A percentile compares a stretch with the other conserved stretches of the same genome.
phyloP scores from a whole-genome alignment of 768 basidiomycete species.

The Lentinula raphanica region DNA sequence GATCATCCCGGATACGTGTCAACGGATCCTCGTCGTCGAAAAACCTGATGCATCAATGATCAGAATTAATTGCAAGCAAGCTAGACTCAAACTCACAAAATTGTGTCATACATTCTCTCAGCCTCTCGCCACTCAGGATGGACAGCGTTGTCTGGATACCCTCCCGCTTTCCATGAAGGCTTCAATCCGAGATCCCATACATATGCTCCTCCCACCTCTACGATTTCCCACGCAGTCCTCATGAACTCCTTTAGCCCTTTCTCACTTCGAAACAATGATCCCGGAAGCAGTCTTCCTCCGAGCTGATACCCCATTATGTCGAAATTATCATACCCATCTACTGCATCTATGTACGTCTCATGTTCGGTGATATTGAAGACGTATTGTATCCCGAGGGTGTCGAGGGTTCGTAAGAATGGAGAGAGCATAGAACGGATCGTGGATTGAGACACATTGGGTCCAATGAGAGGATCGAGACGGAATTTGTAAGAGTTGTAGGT shows the following conservation, averaged over 20 bases:
- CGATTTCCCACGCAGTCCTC: background rate
- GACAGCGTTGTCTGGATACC: conserved; percentile 4
- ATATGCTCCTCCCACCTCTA: background rate
- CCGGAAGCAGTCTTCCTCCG: conserved; percentile 1
- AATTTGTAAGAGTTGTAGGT: background rate
- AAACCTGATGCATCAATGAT: too few relatives aligned
- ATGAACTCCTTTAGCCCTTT: background rate
- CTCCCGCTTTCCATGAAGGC: background rate
- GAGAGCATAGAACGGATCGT: background rate
- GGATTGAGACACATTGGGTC: background rate
- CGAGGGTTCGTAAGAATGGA: background rate
- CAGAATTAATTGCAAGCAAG: too few relatives aligned
- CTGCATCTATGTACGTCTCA: background rate
- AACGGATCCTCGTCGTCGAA: background rate
- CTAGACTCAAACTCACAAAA: conserved; percentile 2
- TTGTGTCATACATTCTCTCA: background rate
- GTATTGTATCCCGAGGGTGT: conserved; percentile 14
- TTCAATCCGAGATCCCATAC: background rate
- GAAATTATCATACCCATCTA: background rate
- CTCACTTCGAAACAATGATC: background rate
- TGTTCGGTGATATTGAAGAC: background rate
- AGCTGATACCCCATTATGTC: background rate
- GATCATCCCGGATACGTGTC: background rate
- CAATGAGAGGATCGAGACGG: conserved; percentile 2
- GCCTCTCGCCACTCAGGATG: conserved; percentile 5